Base-by-base conservation (phyloP, 768 basidiomycete genomes). In the Pleurotus pulmonarius region DNA sequence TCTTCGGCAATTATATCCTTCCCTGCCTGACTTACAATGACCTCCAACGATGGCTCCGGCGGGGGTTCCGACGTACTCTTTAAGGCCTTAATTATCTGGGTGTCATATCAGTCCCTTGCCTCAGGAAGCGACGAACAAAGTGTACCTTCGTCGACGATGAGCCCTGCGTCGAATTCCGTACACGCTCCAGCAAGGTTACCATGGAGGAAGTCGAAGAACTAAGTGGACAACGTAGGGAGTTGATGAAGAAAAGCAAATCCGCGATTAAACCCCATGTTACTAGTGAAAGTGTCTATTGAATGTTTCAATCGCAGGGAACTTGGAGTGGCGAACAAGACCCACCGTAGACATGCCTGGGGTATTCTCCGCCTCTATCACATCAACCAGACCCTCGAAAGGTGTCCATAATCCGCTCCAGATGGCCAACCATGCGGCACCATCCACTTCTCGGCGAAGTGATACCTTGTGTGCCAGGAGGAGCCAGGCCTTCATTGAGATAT, bases 361-460 rank as follows among this genome's bases (percentile, higher is more conserved):
- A 13, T 70, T 69, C 56, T 83, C 83, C 3, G 61, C 65, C 60
- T 84, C 82, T 39, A 87, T 72, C 1, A 75, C 72, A 40, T 70
- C 63, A 12, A 85, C 63, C 37, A 88, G 71, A 11, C 68, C 68
- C 60, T 85, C 85, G 55, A 88, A 88, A 1, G 85, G 78, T 1
- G 87, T 81, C 88, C 88, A 92, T 6, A 92, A 66, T 61, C 88
- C 85, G 62, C 88, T 89, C 89, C 89, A 92, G 8, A 90, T 75
- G 41, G 67, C 70, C 40, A 73, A 67, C 18, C 77, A 65, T 15
- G 70, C 58, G 29, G 59, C 61, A 55, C 73, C 16, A 7, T 72
- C n/a, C 65, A 68, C 13, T 58, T 64, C 20, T 70, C 61, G 16
- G 62, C 66, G 16, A 46, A 57, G 56, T 2, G 71, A 70, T 41